Evolutionary conservation across 2,329 filamentous ascomycete species (phyloP), one percentile per base, ranked within the genome.

Genomic region (Microsporum audouinii): DNA sequence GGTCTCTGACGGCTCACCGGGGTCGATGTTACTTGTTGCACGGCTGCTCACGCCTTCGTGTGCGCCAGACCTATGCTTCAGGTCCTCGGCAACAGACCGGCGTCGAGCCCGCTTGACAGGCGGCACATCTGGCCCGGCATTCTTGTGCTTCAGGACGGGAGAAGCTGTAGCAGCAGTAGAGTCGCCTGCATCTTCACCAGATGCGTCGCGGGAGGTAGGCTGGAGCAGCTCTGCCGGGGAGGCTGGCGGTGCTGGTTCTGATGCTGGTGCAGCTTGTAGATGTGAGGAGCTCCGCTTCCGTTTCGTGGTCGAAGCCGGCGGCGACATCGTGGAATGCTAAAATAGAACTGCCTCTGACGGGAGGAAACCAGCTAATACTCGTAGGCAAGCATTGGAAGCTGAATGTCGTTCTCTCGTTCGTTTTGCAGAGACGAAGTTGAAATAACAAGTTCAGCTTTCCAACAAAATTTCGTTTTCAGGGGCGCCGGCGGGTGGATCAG

Each of bases 191-290:
- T 92, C 89, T 76, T 95, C 89, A 65, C 82, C 88, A 14, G 89
- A 92, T 63, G 88, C 88, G 77, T 95, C 89, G 71, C 88, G 84
- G 39, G 89, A 91, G 17, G 88, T 90, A 39, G 88, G 81, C 72
- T 86, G 84, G 66, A 86, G 80, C 57, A 84, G 79, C 70, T 87
- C 83, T 49, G 84, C 80, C 62, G 17, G 17, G 17, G 17, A 23
- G 82, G 77, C 71, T 64, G 78, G 71, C 66, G 79, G 75, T 63
- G 80, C 77, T 64, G 77, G 17, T 23, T 23, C 73, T 58, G 76
- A 73, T 63, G 73, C 79, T 66, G 79, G 73, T 23, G 78, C 75
- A 27, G 45, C 53, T n/a, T 45, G 61, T 23, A 70, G 67, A 62
- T 69, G 71, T 34, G 73, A 74, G 61, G 69, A 67, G 68, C 70